phyloP scores from a whole-genome alignment of 441 rosid species.

The Aquilaria agallochum region DNA sequence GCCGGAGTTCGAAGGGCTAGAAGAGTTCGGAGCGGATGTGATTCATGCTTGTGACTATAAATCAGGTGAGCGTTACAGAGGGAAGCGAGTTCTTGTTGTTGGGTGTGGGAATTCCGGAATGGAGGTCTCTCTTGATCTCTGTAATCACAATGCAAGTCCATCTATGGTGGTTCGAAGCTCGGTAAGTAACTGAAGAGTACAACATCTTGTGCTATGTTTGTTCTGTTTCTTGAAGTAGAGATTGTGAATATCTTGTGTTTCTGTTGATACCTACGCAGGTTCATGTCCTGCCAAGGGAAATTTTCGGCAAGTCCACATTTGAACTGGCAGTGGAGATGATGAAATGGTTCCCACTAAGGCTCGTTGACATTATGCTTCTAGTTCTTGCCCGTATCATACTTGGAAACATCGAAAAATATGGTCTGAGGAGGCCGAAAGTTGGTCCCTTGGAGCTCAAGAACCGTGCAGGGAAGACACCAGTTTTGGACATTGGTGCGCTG shows the following conservation, averaged over 20 bases:
- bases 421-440: conserved; percentile 46
- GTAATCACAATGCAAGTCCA: conserved; percentile 56
- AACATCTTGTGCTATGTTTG: conserved; percentile 6
- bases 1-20: conserved; percentile 73
- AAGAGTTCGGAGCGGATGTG: conserved; percentile 51
- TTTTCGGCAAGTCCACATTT: conserved; percentile 67
- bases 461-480: conserved; percentile 69
- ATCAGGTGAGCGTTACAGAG: conserved; percentile 55
- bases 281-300: conserved; percentile 78
- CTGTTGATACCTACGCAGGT: conserved; percentile 39
- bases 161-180: conserved; percentile 83
- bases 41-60: conserved; percentile 71
- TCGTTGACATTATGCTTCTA: conserved; percentile 61
- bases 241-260: neutral
- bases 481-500: conserved; percentile 69
- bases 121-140: conserved; percentile 87
- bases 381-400: conserved; percentile 40
- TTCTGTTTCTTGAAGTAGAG: conserved; percentile 1
- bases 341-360: conserved; percentile 64
- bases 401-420: conserved; percentile 54
- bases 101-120: conserved; percentile 96
- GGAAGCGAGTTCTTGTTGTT: conserved; percentile 69
- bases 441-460: conserved; percentile 73
- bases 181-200: conserved; percentile 34
- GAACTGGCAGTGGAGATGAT: conserved; percentile 46